Evolutionary conservation across 2,329 filamentous ascomycete genomes (phyloP).

Genomic region (Botryotinia calthae): DNA sequence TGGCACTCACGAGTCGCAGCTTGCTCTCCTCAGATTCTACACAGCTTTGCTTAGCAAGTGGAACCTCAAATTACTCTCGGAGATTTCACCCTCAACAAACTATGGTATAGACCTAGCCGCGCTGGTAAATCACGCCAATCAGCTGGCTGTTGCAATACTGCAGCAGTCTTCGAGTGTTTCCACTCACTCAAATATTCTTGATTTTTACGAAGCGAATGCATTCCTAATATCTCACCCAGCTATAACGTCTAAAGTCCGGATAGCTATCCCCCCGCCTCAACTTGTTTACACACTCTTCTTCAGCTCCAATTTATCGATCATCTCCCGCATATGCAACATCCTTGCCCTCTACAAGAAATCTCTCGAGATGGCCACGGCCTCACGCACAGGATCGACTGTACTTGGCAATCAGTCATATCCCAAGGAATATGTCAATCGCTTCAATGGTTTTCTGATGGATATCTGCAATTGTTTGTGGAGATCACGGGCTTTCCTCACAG

Average conservation of each 20-base stretch:
- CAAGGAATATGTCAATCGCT: slow-evolving; percentile 60
- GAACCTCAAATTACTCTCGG: slow-evolving; percentile 47
- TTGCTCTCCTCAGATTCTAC: slow-evolving; percentile 65
- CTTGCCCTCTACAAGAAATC: slow-evolving; percentile 71
- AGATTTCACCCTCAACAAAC: slow-evolving; percentile 30
- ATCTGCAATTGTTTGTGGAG: slow-evolving; percentile 83
- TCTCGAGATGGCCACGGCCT: slow-evolving; percentile 63
- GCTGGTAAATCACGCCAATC: slow-evolving; percentile 51
- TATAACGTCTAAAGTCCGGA: slow-evolving; percentile 55
- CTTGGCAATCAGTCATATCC: slow-evolving; percentile 47
- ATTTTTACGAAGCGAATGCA: slow-evolving; percentile 66
- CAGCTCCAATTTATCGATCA: slow-evolving; percentile 56
- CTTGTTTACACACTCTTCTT: slow-evolving; percentile 73
- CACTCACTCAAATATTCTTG: slow-evolving; percentile 57
- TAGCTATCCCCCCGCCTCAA: slow-evolving; percentile 64
- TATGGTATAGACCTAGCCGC: slow-evolving; percentile 39
- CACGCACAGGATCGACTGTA: slow-evolving; percentile 33
- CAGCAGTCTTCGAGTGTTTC: slow-evolving; percentile 49
- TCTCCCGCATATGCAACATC: slow-evolving; percentile 68
- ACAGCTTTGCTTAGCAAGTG: slow-evolving; percentile 62
- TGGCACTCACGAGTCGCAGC: slow-evolving; percentile 51
- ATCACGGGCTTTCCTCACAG: slow-evolving; percentile 63
- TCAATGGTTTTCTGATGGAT: slow-evolving; percentile 86
- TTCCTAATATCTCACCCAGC: slow-evolving; percentile 52
- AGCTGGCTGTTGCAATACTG: slow-evolving; percentile 57